Conservation (phyloP, 192 early-diverging fungal species). For the Chytriomyces sp. region DNA sequence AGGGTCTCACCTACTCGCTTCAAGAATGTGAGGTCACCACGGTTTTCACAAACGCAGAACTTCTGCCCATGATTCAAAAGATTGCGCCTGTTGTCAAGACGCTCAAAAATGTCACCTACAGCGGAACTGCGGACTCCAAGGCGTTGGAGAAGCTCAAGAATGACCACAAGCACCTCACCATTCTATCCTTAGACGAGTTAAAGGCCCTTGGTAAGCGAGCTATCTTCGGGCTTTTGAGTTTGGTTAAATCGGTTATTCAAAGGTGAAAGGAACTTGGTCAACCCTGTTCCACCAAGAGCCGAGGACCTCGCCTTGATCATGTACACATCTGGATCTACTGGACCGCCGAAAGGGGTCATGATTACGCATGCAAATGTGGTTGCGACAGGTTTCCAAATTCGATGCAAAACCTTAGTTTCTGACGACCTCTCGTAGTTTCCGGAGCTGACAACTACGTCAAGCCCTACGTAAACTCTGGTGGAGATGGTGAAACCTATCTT, state of each 20-base stretch:
- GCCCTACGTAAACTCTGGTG: slow-evolving; percentile 60
- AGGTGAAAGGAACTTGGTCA: slow-evolving; percentile 67
- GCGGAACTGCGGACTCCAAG: slow-evolving; percentile 53
- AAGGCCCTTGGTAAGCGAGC: slow-evolving; percentile 54
- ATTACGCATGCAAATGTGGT: slow-evolving; percentile 82
- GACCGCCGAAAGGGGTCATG: slow-evolving; percentile 88
- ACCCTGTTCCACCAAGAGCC: slow-evolving; percentile 59
- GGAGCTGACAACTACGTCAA: slow-evolving; percentile 53
- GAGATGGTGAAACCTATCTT: slow-evolving; percentile 42
- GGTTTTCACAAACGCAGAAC: slow-evolving; percentile 74
- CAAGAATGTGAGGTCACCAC: slow-evolving; percentile 74
- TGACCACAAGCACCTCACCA: not conserved
- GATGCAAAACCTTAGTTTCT: not conserved
- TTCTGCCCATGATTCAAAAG: slow-evolving; percentile 65
- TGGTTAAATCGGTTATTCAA: not conserved
- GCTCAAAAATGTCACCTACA: slow-evolving; percentile 72
- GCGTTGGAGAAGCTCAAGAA: not conserved
- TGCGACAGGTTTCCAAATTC: slow-evolving; percentile 50
- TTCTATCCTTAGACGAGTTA: slow-evolving; percentile 59
- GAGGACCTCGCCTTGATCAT: slow-evolving; percentile 79
- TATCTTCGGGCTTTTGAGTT: not conserved
- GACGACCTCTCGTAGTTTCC: slow-evolving; percentile 11
- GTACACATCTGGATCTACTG: slow-evolving; percentile 87
- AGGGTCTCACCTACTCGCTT: slow-evolving; percentile 82
- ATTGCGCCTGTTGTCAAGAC: slow-evolving; percentile 59